phyloP scores from a whole-genome alignment of 805 yeast genomes.

The Sungouiella blattae region DNA sequence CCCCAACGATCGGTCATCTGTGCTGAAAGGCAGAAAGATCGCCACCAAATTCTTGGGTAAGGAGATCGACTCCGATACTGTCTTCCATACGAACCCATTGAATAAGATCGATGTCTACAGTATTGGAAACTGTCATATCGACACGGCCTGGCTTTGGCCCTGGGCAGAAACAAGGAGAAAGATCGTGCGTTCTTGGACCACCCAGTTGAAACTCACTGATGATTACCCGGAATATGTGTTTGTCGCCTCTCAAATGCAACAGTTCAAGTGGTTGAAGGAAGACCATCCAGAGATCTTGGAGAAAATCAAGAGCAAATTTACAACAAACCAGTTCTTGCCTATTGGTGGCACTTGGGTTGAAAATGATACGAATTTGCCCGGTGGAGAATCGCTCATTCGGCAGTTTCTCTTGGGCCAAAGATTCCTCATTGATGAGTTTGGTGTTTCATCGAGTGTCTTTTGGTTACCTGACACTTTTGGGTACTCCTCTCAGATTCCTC shows the following conservation, averaged over 20 bases:
- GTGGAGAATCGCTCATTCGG: conserved; percentile 84
- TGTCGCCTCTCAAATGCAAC: conserved; percentile 96
- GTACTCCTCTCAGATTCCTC: conserved; percentile 93
- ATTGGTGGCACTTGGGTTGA: conserved; percentile 99
- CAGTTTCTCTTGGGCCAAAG: conserved; percentile 91
- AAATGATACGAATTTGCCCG: conserved; percentile 93
- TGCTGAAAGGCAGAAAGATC: conserved; percentile 61
- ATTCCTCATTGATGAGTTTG: conserved; percentile 77
- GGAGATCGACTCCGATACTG: conserved; percentile 60
- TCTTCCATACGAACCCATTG: conserved; percentile 33
- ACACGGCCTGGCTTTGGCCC: conserved; percentile 99
- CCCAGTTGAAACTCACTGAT: conserved; percentile 81
- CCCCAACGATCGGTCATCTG: conserved; percentile 55
- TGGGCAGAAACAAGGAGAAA: conserved; percentile 93
- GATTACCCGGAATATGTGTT: conserved; percentile 89
- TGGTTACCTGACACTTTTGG: conserved; percentile 99
- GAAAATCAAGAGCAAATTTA: conserved; percentile 61
- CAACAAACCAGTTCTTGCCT: conserved; percentile 75
- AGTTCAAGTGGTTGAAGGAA: conserved; percentile 83
- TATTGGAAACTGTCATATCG: conserved; percentile 94
- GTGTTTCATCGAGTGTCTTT: conserved; percentile 66
- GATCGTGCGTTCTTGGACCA: conserved; percentile 91
- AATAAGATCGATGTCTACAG: conserved; percentile 65
- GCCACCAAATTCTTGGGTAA: conserved; percentile 64
- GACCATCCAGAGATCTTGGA: conserved; percentile 82